phyloP scores from a whole-genome alignment of 768 basidiomycete genomes.

The Macrolepiota dolichaula region DNA sequence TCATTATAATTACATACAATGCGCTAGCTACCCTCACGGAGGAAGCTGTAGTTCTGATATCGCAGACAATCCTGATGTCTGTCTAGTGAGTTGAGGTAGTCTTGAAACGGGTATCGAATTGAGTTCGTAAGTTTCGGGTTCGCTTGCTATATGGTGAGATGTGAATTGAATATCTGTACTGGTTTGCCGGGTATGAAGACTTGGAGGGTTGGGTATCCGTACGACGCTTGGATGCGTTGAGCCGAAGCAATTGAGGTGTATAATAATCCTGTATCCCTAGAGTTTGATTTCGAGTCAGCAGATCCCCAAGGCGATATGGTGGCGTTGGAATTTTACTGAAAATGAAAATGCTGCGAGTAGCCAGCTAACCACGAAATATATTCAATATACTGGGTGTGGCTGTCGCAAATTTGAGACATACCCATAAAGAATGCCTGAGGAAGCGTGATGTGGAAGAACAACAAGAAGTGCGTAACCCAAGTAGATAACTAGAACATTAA shows the following conservation, averaged over 20 bases:
- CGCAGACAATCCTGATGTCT: constrained; percentile 2
- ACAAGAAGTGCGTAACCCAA: constrained; percentile 2
- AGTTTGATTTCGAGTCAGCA: background rate
- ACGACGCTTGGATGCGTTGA: constrained; percentile 13
- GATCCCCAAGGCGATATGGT: background rate
- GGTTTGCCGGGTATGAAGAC: constrained; percentile 20
- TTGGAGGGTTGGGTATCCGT: constrained; percentile 2
- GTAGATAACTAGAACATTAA: background rate
- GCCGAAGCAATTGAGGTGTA: constrained; percentile 27
- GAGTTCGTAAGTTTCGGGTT: constrained; percentile 22
- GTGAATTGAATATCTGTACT: constrained; percentile 28
- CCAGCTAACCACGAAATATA: constrained; percentile 26
- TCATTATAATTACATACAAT: background rate
- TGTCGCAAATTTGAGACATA: constrained; percentile 12
- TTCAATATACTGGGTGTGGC: background rate
- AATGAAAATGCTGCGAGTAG: constrained; percentile 31
- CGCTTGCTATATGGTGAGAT: constrained; percentile 18
- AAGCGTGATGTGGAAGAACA: constrained; percentile 17
- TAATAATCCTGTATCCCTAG: constrained; percentile 34
- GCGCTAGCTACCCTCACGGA: background rate
- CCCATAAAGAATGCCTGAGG: constrained; percentile 29
- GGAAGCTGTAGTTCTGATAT: constrained; percentile 12
- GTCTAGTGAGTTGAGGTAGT: background rate
- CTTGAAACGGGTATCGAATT: background rate
- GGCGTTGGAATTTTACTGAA: constrained; percentile 20